Conservation (phyloP, 2,329 filamentous ascomycete species). For the Fusarium newnesense region DNA sequence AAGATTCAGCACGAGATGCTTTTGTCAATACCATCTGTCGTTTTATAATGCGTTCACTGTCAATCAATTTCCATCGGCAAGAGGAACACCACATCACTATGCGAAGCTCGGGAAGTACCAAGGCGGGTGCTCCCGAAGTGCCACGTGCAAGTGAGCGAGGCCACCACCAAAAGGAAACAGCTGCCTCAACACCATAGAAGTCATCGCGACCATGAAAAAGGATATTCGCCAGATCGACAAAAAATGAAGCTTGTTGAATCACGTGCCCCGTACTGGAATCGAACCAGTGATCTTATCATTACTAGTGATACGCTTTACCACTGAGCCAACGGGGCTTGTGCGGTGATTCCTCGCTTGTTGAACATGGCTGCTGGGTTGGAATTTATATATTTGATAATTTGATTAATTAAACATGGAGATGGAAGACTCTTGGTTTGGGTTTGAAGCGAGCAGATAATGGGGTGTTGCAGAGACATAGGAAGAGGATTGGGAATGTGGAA, state of each 20-base stretch:
- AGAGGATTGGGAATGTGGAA: neutral
- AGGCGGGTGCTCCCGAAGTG: neutral
- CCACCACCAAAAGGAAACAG: neutral
- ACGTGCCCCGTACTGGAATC: constrained; percentile 39
- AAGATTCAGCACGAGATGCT: accelerated
- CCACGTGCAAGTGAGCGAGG: neutral
- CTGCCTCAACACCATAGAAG: neutral
- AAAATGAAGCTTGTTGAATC: accelerated
- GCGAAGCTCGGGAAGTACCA: neutral
- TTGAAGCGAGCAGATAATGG: neutral
- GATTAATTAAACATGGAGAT: accelerated
- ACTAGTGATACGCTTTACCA: constrained; percentile 44
- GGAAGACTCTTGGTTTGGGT: neutral
- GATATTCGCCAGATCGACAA: neutral
- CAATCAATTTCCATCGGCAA: accelerated
- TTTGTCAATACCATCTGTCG: neutral
- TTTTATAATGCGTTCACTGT: neutral
- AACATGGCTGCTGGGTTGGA: accelerated
- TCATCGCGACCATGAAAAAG: neutral
- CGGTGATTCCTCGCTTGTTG: constrained; percentile 20
- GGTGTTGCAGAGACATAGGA: neutral
- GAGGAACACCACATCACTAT: accelerated
- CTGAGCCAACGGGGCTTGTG: constrained; percentile 41
- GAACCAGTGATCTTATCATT: constrained; percentile 41
- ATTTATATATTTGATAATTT: neutral